Evolutionary conservation across 2,329 filamentous ascomycete genomes (phyloP).

Genomic region (Fusarium fracticaudum): DNA sequence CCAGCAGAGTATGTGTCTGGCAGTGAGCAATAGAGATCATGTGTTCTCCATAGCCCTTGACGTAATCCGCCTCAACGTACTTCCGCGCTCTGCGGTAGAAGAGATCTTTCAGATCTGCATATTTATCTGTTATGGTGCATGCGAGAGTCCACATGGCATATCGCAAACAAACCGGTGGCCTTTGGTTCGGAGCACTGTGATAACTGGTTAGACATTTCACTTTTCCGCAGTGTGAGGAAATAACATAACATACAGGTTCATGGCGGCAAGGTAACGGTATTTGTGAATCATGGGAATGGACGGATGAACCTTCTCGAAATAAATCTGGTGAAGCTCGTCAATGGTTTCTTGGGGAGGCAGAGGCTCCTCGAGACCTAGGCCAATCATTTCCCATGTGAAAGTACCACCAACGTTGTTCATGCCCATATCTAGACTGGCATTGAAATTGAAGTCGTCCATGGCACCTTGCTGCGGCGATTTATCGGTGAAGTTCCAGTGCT

Average conservation of each 20-base stretch:
- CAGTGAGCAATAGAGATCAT: slow-evolving; percentile 88
- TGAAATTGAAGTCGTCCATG: slow-evolving; percentile 69
- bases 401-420: slow-evolving; percentile 63
- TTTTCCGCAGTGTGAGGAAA: neutral
- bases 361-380: slow-evolving; percentile 67
- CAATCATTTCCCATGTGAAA: slow-evolving; percentile 83
- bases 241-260: slow-evolving; percentile 75
- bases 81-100: slow-evolving; percentile 92
- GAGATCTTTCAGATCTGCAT: slow-evolving; percentile 79
- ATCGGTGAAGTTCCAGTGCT: slow-evolving; percentile 64
- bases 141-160: slow-evolving; percentile 98
- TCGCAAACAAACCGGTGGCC: slow-evolving; percentile 86
- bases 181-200: slow-evolving; percentile 76
- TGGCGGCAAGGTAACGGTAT: slow-evolving; percentile 84
- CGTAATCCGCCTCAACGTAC: slow-evolving; percentile 88
- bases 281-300: slow-evolving; percentile 90
- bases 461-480: slow-evolving; percentile 61
- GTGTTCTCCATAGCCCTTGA: slow-evolving; percentile 90
- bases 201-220: slow-evolving; percentile 18
- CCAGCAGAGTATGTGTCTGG: slow-evolving; percentile 83
- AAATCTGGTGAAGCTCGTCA: slow-evolving; percentile 89
- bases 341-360: slow-evolving; percentile 70
- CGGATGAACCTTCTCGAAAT: slow-evolving; percentile 89
- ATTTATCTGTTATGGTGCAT: slow-evolving; percentile 87
- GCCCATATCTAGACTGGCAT: slow-evolving; percentile 57